These are phyloP conservation scores for Linnemannia hyalina DNA, from an alignment of 192 early-diverging fungal genomes.

Conservation along the genomic window DNA sequence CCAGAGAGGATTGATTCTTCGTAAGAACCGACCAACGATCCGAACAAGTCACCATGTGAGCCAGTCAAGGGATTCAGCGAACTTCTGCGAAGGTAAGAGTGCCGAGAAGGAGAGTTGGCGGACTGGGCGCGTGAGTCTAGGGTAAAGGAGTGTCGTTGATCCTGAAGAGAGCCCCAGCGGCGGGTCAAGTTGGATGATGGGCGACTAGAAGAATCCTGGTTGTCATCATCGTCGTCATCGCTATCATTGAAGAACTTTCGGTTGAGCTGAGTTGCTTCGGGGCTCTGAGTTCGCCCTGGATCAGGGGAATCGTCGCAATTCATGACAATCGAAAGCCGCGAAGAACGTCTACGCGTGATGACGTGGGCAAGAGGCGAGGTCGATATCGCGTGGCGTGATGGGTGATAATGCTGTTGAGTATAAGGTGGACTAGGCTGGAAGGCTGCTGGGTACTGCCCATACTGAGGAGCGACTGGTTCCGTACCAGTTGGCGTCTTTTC, in stretches of 20 bases:
- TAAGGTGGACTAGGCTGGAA: conserved; percentile 25
- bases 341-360: conserved; percentile 44
- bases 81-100: conserved; percentile 18
- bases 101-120: conserved; percentile 32
- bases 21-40: conserved; percentile 65
- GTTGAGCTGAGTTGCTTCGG: background rate
- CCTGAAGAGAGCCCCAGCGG: conserved; percentile 29
- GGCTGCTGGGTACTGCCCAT: background rate
- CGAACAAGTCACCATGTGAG: conserved; percentile 42
- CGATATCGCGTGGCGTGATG: conserved; percentile 29
- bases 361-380: conserved; percentile 51
- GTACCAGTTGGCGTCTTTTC: background rate
- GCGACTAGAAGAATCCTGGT: background rate
- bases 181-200: background rate
- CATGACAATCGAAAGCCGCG: conserved; percentile 50
- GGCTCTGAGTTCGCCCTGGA: conserved; percentile 23
- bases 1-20: conserved; percentile 83
- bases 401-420: conserved; percentile 17
- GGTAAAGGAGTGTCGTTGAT: background rate
- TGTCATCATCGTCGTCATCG: background rate
- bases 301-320: conserved; percentile 49
- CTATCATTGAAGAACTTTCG: background rate
- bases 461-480: background rate
- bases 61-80: conserved; percentile 20
- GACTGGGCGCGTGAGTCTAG: conserved; percentile 9